Conservation (phyloP, 2,329 filamentous ascomycete genomes). For the Tolypocladium ophioglossoides region DNA sequence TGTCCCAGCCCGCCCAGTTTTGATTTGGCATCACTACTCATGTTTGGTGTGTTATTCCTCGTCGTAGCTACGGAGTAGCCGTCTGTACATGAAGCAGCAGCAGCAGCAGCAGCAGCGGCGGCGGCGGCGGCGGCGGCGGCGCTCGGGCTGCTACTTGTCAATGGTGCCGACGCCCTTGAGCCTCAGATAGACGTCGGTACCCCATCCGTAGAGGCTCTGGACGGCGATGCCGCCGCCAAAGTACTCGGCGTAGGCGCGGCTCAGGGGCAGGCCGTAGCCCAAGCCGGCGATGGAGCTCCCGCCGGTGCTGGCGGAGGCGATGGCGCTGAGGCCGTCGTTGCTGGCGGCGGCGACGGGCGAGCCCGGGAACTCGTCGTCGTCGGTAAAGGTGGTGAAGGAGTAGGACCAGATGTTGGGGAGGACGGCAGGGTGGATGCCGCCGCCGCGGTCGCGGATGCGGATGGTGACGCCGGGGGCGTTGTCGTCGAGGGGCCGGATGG, state of each 20-base stretch:
- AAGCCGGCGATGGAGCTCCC: constrained; percentile 82
- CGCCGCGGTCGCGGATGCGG: constrained; percentile 88
- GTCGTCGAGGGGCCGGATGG: constrained; percentile 49
- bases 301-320: constrained; percentile 61
- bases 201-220: constrained; percentile 96
- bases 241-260: constrained; percentile 92
- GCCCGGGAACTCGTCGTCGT: constrained; percentile 33
- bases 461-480: constrained; percentile 82
- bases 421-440: constrained; percentile 78
- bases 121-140: too few species aligned
- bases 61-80: background rate
- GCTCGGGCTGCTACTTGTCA: constrained; percentile 10
- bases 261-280: constrained; percentile 84
- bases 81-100: background rate
- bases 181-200: constrained; percentile 56
- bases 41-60: too few species aligned
- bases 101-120: background rate
- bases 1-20: background rate
- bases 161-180: constrained; percentile 53
- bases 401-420: constrained; percentile 91
- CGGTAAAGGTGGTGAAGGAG: constrained; percentile 89
- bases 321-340: constrained; percentile 55
- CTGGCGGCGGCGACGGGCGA: constrained; percentile 20
- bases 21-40: background rate
- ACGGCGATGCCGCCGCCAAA: constrained; percentile 92